These are phyloP conservation scores for Fraxinus xanthoxyloides DNA, from an alignment of 305 asterid genomes.

Conservation along the genomic window DNA sequence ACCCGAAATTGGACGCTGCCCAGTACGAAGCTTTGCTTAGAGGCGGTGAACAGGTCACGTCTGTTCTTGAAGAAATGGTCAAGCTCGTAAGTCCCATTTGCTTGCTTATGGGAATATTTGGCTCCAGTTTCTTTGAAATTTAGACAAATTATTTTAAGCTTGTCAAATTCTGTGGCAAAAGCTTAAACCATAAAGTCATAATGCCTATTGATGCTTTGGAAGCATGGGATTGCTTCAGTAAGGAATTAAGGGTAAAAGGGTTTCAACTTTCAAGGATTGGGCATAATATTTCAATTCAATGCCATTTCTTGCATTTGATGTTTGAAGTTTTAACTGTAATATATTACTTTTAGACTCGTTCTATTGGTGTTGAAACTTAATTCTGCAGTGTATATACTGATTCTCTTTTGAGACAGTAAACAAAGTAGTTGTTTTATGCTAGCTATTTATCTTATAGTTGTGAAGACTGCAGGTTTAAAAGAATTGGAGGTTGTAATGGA, in stretches of 20 bases:
- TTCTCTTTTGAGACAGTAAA: background rate
- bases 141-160: background rate
- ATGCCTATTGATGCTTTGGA: background rate
- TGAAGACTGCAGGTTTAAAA: background rate
- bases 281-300: background rate
- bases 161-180: background rate
- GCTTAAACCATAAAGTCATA: background rate
- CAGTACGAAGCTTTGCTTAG: constrained; percentile 66
- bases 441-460: background rate
- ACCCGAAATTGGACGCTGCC: constrained; percentile 41
- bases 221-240: background rate
- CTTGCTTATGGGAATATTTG: background rate
- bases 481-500: background rate
- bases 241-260: background rate
- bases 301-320: background rate
- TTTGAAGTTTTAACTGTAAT: background rate
- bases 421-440: background rate
- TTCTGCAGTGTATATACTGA: background rate
- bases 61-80: constrained; percentile 93
- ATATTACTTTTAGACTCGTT: background rate
- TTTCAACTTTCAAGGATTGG: background rate
- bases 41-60: constrained; percentile 93
- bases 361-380: background rate
- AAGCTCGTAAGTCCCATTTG: constrained; percentile 58
- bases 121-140: background rate